Conservation (phyloP, 2,329 filamentous ascomycete species). For the Phoma herbarum region DNA sequence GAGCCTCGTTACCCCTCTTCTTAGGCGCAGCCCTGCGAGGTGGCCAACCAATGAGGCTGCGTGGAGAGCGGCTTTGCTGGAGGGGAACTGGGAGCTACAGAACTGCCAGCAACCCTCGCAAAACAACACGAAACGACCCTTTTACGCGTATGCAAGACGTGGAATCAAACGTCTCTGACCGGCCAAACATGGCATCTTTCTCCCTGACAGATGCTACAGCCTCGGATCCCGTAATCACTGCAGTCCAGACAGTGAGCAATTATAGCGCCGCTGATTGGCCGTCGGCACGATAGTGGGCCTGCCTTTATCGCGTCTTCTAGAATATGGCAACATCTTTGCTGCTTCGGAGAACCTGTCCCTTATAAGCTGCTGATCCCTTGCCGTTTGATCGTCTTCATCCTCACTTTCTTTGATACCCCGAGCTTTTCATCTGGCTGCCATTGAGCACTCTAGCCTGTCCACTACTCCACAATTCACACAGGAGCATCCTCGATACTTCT, state of each 20-base stretch:
- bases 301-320: slow-evolving; percentile 21
- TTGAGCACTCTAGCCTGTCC: slow-evolving; percentile 16
- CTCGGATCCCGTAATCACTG: slow-evolving; percentile 35
- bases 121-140: neutral
- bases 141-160: slow-evolving; percentile 1
- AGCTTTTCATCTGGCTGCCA: slow-evolving; percentile 17
- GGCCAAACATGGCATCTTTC: slow-evolving; percentile 23
- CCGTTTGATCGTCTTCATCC: slow-evolving; percentile 8
- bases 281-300: neutral
- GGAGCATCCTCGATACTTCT: neutral
- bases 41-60: slow-evolving; percentile 13
- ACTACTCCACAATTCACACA: neutral
- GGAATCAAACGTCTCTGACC: slow-evolving; percentile 17
- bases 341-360: slow-evolving; percentile 18
- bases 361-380: slow-evolving; percentile 24
- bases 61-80: slow-evolving; percentile 13
- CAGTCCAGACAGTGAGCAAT: slow-evolving; percentile 27
- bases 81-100: slow-evolving; percentile 17
- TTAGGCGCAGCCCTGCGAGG: slow-evolving; percentile 12
- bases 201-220: slow-evolving; percentile 7
- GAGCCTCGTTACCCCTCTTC: slow-evolving; percentile 22
- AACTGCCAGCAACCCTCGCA: slow-evolving; percentile 3
- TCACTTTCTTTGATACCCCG: slow-evolving; percentile 17
- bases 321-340: slow-evolving; percentile 31
- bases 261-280: slow-evolving; percentile 29